Evolutionary conservation across 108 stramenopile genomes (phyloP).

Genomic region (Nitzschia sp.): DNA sequence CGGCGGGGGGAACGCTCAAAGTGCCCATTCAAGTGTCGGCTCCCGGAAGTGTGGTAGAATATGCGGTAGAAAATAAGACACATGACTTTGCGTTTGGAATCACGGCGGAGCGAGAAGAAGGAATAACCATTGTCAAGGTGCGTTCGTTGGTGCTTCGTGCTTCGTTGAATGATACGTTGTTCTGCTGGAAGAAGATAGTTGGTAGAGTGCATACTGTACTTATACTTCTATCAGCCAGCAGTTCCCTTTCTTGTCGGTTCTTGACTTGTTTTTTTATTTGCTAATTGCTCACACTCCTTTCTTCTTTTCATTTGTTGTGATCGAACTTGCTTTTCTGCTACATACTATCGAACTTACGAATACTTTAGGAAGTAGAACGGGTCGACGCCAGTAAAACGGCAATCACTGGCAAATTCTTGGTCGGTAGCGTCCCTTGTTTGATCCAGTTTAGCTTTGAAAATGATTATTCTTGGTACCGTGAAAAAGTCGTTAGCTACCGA

Average conservation of each 20-base stretch:
- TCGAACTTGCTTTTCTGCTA: background rate
- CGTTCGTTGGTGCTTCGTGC: slow-evolving; percentile 5
- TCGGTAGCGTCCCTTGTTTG: slow-evolving; percentile 81
- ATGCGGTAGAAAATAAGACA: slow-evolving; percentile 52
- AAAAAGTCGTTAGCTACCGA: slow-evolving; percentile 76
- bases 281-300: background rate
- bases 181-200: too few species aligned
- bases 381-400: slow-evolving; percentile 66
- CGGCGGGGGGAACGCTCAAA: slow-evolving; percentile 64
- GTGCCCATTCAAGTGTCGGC: slow-evolving; percentile 81
- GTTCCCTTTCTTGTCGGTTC: background rate
- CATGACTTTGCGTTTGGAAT: slow-evolving; percentile 83
- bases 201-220: too few species aligned
- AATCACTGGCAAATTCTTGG: slow-evolving; percentile 83
- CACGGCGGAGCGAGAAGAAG: slow-evolving; percentile 86
- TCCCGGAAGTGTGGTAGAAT: slow-evolving; percentile 82
- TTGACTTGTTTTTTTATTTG: background rate
- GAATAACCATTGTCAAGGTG: slow-evolving; percentile 81
- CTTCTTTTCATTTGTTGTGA: background rate
- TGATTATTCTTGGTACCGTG: slow-evolving; percentile 87
- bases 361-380: slow-evolving; percentile 48
- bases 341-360: background rate
- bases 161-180: too few species aligned
- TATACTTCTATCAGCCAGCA: too few species aligned
- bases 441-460: slow-evolving; percentile 82